Evolutionary conservation across 768 basidiomycete genomes (phyloP).

Genomic region (Boletus edulis): DNA sequence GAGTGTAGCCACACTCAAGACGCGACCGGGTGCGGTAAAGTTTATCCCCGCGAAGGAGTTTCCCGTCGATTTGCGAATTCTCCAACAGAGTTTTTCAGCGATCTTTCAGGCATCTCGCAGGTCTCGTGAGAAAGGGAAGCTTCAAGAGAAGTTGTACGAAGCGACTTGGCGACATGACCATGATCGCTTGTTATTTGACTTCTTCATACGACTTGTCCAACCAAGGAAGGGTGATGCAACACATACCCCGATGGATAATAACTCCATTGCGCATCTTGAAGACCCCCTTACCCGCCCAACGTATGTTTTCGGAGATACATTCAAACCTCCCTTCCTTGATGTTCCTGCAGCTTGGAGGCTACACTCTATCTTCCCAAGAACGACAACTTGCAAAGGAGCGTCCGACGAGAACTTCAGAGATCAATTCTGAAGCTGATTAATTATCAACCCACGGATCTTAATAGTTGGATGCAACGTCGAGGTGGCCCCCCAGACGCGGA

Average conservation of each 20-base stretch:
- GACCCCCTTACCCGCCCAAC: conserved; percentile 2
- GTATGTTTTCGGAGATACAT: neutral
- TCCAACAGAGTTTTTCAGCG: conserved; percentile 7
- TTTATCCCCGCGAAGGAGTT: neutral
- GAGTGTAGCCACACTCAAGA: neutral
- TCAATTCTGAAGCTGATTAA: too few relatives aligned
- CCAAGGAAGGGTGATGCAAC: neutral
- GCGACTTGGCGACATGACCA: conserved; percentile 7
- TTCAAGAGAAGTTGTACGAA: neutral
- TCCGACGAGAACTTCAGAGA: too few relatives aligned
- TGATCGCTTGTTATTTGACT: conserved; percentile 9
- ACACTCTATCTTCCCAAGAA: neutral
- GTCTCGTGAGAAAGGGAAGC: conserved; percentile 2
- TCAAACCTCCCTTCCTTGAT: neutral
- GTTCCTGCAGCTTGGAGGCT: neutral
- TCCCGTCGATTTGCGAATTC: conserved; percentile 3
- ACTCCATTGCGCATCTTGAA: neutral
- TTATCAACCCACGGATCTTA: neutral
- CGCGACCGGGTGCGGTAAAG: neutral
- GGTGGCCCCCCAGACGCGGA: neutral
- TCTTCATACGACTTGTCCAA: conserved; percentile 5
- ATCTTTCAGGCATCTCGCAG: conserved; percentile 10
- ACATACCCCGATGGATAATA: too few relatives aligned
- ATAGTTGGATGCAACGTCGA: neutral
- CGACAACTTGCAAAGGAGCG: neutral